Conservation (phyloP, 2,329 filamentous ascomycete species). For the Aphanoascus verrucosus region DNA sequence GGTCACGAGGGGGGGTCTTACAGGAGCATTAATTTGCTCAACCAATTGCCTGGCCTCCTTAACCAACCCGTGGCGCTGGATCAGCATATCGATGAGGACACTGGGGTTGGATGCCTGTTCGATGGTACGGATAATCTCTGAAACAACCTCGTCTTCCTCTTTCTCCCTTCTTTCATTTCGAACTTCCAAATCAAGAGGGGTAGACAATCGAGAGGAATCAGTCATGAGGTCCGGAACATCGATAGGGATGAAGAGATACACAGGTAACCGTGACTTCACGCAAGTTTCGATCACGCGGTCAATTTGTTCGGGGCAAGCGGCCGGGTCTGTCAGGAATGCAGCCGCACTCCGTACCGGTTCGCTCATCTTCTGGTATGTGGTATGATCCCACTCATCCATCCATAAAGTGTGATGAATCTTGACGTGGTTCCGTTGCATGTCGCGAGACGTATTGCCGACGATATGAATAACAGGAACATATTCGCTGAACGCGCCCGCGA, state of each 20-base stretch:
- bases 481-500: conserved; percentile 44
- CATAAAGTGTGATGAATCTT: conserved; percentile 26
- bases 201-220: conserved; percentile 12
- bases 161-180: conserved; percentile 12
- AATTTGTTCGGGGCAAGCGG: conserved; percentile 18
- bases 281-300: conserved; percentile 19
- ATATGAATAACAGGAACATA: conserved; percentile 52
- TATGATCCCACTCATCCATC: conserved; percentile 21
- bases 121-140: conserved; percentile 10
- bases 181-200: conserved; percentile 13
- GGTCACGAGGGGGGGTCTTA: conserved; percentile 2
- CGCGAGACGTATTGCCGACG: conserved; percentile 44
- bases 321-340: conserved; percentile 20
- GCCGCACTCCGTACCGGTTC: conserved; percentile 18
- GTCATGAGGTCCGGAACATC: conserved; percentile 17
- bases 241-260: conserved; percentile 20
- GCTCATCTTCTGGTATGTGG: conserved; percentile 17
- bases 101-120: conserved; percentile 13
- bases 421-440: conserved; percentile 38
- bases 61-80: conserved; percentile 11
- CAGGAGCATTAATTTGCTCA: conserved; percentile 13
- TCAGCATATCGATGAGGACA: conserved; percentile 14
- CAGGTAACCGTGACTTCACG: conserved; percentile 18
- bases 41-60: conserved; percentile 12
- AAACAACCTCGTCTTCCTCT: conserved; percentile 16